Base-by-base conservation (phyloP, 2,329 filamentous ascomycete species). In the Fusarium sp. region DNA sequence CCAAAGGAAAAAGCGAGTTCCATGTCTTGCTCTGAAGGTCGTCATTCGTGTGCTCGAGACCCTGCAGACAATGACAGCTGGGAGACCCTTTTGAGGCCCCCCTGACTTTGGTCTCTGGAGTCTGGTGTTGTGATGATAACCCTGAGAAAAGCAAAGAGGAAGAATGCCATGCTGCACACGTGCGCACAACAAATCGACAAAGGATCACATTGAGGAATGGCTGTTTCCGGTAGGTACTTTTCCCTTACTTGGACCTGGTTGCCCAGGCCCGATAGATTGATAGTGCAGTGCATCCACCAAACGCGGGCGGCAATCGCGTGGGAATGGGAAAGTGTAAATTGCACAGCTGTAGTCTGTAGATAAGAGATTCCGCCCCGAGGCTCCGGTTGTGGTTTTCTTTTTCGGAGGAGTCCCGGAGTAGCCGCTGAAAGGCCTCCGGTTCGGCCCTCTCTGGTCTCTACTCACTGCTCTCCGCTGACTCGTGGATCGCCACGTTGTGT, bases 351-450 rank as follows among this genome's bases (percentile, higher is more conserved):
- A 30, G 10, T 30, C 27, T 19, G 41, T 44, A 69, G 65, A 68
- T 68, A 68, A 68, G 65, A 67, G 48, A 49, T 68, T 44, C 46
- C 22, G 44, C 65, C 44, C 65, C 65, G 65, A 68, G 51, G 47
- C 30, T 46, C 55, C 51, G 55, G 41, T 46, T 14, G 27, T 43
- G 33, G 39, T 37, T 14, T 22, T 30, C 27, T n/a, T 50, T 58
- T 64, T 68, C 65, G 59, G 65, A 14, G 40, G 50, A 69, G 51
- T 33, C 17, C 65, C 65, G 65, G 65, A 55, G 60, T 68, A 45
- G 51, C 60, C 51, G 60, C 55, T 55, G 50, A 68, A 62, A 40
- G 33, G 27, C 47, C 65, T 69, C 65, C 60, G 65, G 55, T 62
- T 66, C 60, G 65, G 65, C 47, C 51, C 51, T 51, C 49, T 23